Percentiles rank a stretch among this genome's conserved stretches.
phyloP scores from a whole-genome alignment of 2,329 filamentous ascomycete species.

The Tolypocladium tropicale region DNA sequence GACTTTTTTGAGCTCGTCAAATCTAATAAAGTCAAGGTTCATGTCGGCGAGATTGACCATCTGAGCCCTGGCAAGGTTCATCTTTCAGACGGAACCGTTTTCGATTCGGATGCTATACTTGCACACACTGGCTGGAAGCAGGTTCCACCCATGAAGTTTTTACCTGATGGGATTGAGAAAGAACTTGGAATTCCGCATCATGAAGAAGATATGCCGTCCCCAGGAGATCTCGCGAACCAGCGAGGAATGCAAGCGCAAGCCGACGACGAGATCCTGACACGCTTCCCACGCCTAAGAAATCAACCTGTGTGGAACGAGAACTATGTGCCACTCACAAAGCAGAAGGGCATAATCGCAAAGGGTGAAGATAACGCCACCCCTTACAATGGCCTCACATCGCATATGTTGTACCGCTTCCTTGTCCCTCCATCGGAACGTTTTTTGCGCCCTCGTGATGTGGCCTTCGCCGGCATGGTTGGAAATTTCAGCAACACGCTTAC shows the following conservation, averaged over 20 bases:
- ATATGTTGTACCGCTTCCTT: slow-evolving; percentile 36
- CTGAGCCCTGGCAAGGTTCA: slow-evolving; percentile 36
- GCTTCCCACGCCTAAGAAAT: slow-evolving; percentile 40
- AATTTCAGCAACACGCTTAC: slow-evolving; percentile 31
- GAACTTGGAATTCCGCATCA: slow-evolving; percentile 39
- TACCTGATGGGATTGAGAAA: slow-evolving; percentile 32
- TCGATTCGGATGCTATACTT: slow-evolving; percentile 41
- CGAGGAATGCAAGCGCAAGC: slow-evolving; percentile 27
- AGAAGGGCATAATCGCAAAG: slow-evolving; percentile 21
- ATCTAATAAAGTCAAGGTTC: slow-evolving; percentile 38
- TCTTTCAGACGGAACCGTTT: slow-evolving; percentile 35
- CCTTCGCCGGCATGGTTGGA: slow-evolving; percentile 33
- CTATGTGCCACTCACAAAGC: slow-evolving; percentile 30
- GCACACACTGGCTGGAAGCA: slow-evolving; percentile 52
- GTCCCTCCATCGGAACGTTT: slow-evolving; percentile 28
- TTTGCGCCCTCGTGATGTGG: slow-evolving; percentile 25
- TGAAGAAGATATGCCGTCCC: slow-evolving; percentile 7
- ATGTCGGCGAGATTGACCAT: slow-evolving; percentile 39
- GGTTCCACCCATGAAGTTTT: slow-evolving; percentile 39
- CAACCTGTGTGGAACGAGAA: slow-evolving; percentile 39
- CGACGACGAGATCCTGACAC: slow-evolving; percentile 41
- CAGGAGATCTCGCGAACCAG: slow-evolving; percentile 22
- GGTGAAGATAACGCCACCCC: slow-evolving; percentile 18
- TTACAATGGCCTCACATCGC: slow-evolving; percentile 17
- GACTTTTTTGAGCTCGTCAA: slow-evolving; percentile 47